Evolutionary conservation across 2,329 filamentous ascomycete genomes (phyloP).

Genomic region (Talaromyces sp.): DNA sequence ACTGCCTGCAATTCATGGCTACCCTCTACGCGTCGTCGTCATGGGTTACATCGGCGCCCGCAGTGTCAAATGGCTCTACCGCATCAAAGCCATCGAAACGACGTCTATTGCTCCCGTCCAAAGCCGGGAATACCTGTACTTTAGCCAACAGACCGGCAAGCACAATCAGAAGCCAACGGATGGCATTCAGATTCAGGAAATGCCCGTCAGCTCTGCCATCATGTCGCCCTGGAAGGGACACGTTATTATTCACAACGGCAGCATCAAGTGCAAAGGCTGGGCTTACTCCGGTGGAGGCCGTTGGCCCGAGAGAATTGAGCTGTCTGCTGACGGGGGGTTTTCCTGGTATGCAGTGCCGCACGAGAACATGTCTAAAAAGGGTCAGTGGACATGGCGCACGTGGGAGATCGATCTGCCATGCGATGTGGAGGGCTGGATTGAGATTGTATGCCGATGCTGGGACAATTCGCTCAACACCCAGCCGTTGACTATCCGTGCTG

Average conservation of each 20-base stretch:
- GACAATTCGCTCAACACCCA: constrained; percentile 62
- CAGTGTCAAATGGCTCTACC: constrained; percentile 62
- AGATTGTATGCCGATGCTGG: constrained; percentile 58
- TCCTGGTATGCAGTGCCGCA: constrained; percentile 62
- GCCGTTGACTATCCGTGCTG: constrained; percentile 51
- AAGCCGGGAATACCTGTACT: constrained; percentile 65
- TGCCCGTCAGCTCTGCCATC: constrained; percentile 65
- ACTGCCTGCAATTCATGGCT: constrained; percentile 63
- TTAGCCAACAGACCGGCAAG: constrained; percentile 64
- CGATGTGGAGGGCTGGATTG: constrained; percentile 59
- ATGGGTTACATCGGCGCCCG: constrained; percentile 65
- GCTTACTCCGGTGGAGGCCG: constrained; percentile 57
- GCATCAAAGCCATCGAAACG: constrained; percentile 57
- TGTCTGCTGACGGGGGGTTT: constrained; percentile 60
- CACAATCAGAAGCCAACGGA: constrained; percentile 59
- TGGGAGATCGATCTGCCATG: constrained; percentile 63
- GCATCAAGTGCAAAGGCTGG: constrained; percentile 56
- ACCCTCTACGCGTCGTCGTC: constrained; percentile 59
- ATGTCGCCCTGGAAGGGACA: constrained; percentile 61
- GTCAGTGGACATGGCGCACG: constrained; percentile 60
- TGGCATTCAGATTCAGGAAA: constrained; percentile 66
- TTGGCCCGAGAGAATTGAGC: constrained; percentile 61
- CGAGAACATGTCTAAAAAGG: constrained; percentile 60
- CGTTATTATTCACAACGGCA: constrained; percentile 59
- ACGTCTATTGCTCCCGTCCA: constrained; percentile 61